These are phyloP conservation scores for Carex pumila DNA, from an alignment of 176 grass and related monocot genomes.

Conservation along the genomic window DNA sequence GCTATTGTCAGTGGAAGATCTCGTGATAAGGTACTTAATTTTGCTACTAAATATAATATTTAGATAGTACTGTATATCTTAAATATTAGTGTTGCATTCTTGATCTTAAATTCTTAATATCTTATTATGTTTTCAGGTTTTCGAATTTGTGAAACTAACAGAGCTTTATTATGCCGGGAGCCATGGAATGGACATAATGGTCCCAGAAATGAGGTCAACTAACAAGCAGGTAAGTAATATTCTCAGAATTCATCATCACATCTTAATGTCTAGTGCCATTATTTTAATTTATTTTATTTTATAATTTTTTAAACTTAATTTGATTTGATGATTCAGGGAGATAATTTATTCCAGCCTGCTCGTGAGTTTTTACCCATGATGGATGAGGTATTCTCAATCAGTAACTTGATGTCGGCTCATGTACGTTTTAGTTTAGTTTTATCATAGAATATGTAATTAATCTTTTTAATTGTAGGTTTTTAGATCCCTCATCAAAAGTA, in stretches of 20 bases:
- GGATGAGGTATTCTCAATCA: constrained; percentile 52
- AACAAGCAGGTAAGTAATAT: constrained; percentile 25
- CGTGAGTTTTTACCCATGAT: constrained; percentile 85
- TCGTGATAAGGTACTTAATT: constrained; percentile 74
- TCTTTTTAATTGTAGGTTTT: constrained; percentile 42
- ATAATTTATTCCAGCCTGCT: constrained; percentile 87
- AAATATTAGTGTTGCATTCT: neutral
- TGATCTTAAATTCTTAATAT: constrained; percentile 5
- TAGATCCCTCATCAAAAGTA: constrained; percentile 51
- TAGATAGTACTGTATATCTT: neutral
- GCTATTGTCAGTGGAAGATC: constrained; percentile 94
- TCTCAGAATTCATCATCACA: neutral
- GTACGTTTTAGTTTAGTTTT: neutral
- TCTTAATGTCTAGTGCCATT: too few relatives aligned
- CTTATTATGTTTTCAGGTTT: constrained; percentile 38
- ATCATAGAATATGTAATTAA: neutral
- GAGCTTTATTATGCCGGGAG: constrained; percentile 96
- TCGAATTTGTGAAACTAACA: constrained; percentile 78
- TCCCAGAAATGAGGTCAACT: constrained; percentile 31
- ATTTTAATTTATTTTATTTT: neutral
- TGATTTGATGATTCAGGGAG: constrained; percentile 36
- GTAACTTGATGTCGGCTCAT: neutral
- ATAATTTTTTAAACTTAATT: neutral
- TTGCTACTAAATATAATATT: neutral
- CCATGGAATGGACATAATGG: constrained; percentile 94